Evolutionary conservation across 192 early-diverging fungal species (phyloP), one percentile per base, ranked within the genome.

Genomic region (Linnemannia hyalina): DNA sequence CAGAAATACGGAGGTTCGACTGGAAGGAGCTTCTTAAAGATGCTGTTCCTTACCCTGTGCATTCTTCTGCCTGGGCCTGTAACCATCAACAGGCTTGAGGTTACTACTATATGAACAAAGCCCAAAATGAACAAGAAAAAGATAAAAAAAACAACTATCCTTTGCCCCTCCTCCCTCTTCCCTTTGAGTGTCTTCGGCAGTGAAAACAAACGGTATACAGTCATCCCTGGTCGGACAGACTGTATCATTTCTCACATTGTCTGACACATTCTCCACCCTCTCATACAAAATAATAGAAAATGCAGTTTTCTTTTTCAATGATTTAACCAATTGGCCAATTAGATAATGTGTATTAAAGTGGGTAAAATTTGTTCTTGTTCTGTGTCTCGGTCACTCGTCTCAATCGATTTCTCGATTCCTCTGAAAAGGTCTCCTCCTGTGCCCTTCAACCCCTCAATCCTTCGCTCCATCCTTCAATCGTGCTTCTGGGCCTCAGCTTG

Each of bases 21-120:
- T 78, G 77, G 77, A 41, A 78, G 68, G 65, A 78, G 69, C 77
- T 78, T 22, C 68, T 78, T 13, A 69, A 71, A 68, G 69, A 78
- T 23, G 77, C 77, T 0, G 77, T 78, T 1, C 69, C 77, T 26
- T 52, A 68, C 26, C 77, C 77, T n/a, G 60, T 77, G 0, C 73
- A 74, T 32, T 65, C 60, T 10, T 65, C 60, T 54, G 46, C 47
- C 20, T 49, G 29, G n/a, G 11, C 44, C 13, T 46, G 44, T 55
- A 13, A 29, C 26, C 60, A n/a, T 15, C 26, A 26, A 3, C 9
- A 63, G 2, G n/a, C 55, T 26, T 60, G 55, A 60, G n/a, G 26
- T 2, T 18, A 29, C 55, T 46, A 60, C 55, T 46, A 46, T 46
- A 46, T 46, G 44, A 46, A 15, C 3, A 46, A 15, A 46, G 0